phyloP scores from a whole-genome alignment of 164 flowering plant species.

The Vitis riparia region DNA sequence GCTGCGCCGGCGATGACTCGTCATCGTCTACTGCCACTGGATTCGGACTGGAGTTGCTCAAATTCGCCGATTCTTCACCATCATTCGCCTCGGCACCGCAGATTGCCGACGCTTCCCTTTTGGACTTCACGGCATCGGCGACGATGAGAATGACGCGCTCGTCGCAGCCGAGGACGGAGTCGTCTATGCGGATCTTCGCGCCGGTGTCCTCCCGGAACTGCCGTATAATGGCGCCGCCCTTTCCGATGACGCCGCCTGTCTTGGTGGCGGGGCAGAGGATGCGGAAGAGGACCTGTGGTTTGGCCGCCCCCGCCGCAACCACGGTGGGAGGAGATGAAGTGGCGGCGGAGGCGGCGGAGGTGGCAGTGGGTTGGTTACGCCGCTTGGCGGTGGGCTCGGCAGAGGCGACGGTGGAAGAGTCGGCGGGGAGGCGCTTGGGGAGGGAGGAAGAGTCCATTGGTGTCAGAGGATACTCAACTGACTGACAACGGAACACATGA shows the following conservation, averaged over 20 bases:
- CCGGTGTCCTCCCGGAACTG: slow-evolving; percentile 39
- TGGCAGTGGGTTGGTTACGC: not conserved
- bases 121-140: slow-evolving; percentile 17
- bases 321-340: not conserved
- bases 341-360: not conserved
- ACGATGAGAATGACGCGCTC: slow-evolving; percentile 36
- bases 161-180: slow-evolving; percentile 25
- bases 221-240: slow-evolving; percentile 40
- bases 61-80: slow-evolving; percentile 11
- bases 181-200: slow-evolving; percentile 39
- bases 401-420: not conserved
- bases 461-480: not conserved
- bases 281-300: slow-evolving; percentile 29
- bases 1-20: slow-evolving; percentile 9
- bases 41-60: too few relatives aligned
- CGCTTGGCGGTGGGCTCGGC: not conserved
- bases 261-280: slow-evolving; percentile 40
- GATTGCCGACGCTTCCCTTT: not conserved
- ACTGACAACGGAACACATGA: too few relatives aligned
- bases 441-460: not conserved
- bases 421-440: not conserved
- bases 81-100: not conserved
- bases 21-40: not conserved
- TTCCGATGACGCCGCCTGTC: slow-evolving; percentile 41
- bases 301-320: not conserved